Evolutionary conservation across 2,329 filamentous ascomycete species (phyloP), one percentile per base, ranked within the genome.

Genomic region (Thielaviopsis cerberus): DNA sequence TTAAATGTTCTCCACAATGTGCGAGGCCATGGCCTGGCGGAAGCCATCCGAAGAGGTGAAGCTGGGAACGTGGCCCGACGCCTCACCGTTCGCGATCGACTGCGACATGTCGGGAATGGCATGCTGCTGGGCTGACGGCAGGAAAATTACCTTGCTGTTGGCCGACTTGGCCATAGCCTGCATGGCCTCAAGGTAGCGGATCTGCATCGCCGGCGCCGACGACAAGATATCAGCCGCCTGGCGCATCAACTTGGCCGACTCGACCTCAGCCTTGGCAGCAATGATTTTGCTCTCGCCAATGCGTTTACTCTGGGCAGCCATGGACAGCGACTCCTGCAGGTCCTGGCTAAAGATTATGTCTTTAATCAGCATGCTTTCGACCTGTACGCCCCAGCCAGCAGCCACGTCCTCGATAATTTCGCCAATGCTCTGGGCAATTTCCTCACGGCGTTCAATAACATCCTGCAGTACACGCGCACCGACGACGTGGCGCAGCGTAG

Each of bases 281-380:
- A 98, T 97, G 69, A 98, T 88, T 78, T 98, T 98, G 74, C 85
- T 89, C 73, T 98, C 92, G 74, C 92, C 92, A 59, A 96, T 95
- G 65, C 92, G 85, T 85, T 97, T 97, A 76, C 85, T 88, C 78
- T 98, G 92, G 3, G 92, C 92, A 45, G 92, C 92, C 92, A 98
- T 97, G 68, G 88, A 94, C 54, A 98, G 81, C 20, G 87, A 92
- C 67, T 97, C 91, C 72, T 98, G 92, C 51, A 98, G 78, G 64
- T 97, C 92, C 67, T 88, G 82, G 72, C 83, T 89, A 80, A 98
- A 98, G 69, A 97, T 86, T 68, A 98, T 94, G 71, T 98, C 92
- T 75, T 98, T 97, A 79, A 98, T 91, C 64, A 98, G 82, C 91
- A 98, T 98, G 67, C 85, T 90, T 77, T 97, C 92, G 60, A 97